Conservation (phyloP, 441 rosid genomes). For the Pelargonium cotyledonis region DNA sequence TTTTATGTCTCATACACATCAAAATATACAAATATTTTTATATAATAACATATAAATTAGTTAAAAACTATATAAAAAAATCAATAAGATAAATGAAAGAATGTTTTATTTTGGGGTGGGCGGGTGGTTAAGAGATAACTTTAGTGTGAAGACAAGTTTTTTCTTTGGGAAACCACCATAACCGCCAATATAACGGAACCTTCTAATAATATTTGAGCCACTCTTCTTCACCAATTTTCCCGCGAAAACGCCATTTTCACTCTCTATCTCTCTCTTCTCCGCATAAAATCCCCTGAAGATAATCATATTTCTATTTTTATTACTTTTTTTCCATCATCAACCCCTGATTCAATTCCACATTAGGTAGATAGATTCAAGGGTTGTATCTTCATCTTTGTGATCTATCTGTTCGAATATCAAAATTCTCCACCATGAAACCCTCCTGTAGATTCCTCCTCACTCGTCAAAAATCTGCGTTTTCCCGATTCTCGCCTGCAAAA, state of each 20-base stretch:
- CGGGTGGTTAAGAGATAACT: too few species aligned
- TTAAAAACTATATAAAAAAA: too few species aligned
- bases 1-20: too few species aligned
- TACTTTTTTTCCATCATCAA: too few species aligned
- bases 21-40: too few species aligned
- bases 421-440: neutral
- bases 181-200: too few species aligned
- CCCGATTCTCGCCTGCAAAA: neutral
- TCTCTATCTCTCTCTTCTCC: neutral
- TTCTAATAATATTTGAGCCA: neutral
- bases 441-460: neutral
- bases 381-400: neutral
- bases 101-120: too few species aligned
- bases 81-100: too few species aligned
- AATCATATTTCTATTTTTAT: neutral
- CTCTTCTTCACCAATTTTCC: neutral
- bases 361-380: neutral
- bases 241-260: constrained; percentile 1
- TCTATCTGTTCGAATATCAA: neutral
- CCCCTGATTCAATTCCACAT: neutral
- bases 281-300: neutral
- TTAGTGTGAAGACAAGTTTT: too few species aligned
- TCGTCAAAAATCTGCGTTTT: neutral
- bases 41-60: too few species aligned
- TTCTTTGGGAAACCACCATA: too few species aligned